Evolutionary conservation across 2,329 filamentous ascomycete species (phyloP), one percentile per base, ranked within the genome.

Genomic region (Fusarium buharicum): DNA sequence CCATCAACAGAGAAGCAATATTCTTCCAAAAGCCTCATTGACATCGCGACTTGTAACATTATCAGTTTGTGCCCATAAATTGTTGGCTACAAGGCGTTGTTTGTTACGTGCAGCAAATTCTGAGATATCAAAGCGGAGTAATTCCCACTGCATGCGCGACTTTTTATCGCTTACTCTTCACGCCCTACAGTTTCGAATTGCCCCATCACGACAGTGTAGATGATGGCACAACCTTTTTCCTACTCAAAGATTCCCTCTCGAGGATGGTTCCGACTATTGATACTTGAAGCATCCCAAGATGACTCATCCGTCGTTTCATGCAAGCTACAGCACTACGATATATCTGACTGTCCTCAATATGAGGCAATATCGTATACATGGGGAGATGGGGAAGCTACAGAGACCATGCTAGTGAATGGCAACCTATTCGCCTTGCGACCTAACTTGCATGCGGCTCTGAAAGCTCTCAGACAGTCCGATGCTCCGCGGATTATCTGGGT

Each of bases 361-460:
- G 53, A 56, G 16, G 53, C 53, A 7, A 56, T 56, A 1, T 55
- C 53, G 7, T 56, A 56, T 18, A 56, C 53, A 4, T 56, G 53
- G 50, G 53, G 53, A 0, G 22, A 48, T 4, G 49, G 54, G 4
- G n/a, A 47, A 5, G 36, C 49, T 4, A 27, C 22, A 11, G 31
- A 53, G 12, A 30, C 4, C 10, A 22, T 55, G 13, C n/a, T 40
- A 0, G 48, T 54, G 4, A 39, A 55, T 7, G 39, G 27, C 3
- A 17, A 16, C 6, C 2, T 7, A 2, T 54, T 56, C 4, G 4
- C 16, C 4, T 20, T 54, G n/a, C 20, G 49, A 0, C 40, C 49
- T 1, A 56, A 56, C 8, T 6, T 56, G 3, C 12, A 40, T 20
- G 36, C 53, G 10, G 53, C 53, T 30, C 14, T 56, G 4, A 39